These are phyloP conservation scores for Pythium utonaiense DNA, from an alignment of 352 stramenopile genomes.

Conservation along the genomic window DNA sequence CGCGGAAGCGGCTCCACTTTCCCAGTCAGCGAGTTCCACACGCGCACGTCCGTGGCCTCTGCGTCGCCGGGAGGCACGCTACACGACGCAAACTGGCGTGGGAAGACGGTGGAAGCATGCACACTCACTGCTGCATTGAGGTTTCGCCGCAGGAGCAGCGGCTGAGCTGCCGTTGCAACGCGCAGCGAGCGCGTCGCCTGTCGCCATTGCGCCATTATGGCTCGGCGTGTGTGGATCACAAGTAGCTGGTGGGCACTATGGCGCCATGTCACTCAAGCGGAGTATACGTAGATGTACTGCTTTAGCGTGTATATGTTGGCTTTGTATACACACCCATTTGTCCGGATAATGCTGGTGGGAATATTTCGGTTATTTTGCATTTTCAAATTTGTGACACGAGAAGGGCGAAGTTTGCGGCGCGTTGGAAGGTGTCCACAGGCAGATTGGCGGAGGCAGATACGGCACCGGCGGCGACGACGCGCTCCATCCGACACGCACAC, in stretches of 20 bases:
- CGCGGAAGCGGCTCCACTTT: constrained; percentile 41
- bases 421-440: neutral
- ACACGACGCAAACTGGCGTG: neutral
- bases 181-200: neutral
- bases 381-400: constrained; percentile 24
- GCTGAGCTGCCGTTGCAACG: neutral
- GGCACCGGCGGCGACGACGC: neutral
- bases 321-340: too few relatives aligned
- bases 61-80: neutral
- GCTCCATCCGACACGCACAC: neutral
- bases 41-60: constrained; percentile 15
- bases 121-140: neutral
- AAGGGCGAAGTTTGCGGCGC: neutral
- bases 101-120: neutral
- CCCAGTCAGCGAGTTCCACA: constrained; percentile 60
- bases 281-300: neutral
- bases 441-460: neutral
- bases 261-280: neutral
- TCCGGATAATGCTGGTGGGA: neutral
- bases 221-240: neutral
- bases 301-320: neutral
- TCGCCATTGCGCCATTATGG: constrained; percentile 1
- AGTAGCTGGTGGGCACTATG: too few relatives aligned
- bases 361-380: constrained; percentile 24
- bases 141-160: neutral